phyloP scores from a whole-genome alignment of 768 basidiomycete species.

The Boletus rubroflammeus region DNA sequence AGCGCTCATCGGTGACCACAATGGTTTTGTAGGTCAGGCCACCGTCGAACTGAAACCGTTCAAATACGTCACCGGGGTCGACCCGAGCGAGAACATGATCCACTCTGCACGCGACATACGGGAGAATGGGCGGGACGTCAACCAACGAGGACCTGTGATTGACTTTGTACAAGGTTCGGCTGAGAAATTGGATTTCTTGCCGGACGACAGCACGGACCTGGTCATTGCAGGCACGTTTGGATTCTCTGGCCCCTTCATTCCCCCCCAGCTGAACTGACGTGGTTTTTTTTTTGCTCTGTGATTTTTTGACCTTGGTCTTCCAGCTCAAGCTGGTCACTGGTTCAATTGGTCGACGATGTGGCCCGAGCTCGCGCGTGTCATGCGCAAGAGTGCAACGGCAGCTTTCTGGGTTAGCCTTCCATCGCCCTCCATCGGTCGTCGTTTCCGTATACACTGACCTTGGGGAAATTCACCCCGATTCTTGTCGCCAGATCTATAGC shows the following conservation, averaged over 20 bases:
- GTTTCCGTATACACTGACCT: no score
- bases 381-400: constrained; percentile 59
- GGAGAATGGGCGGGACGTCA: not conserved
- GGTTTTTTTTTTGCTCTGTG: not conserved
- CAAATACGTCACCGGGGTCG: constrained; percentile 61
- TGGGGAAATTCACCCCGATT: no score
- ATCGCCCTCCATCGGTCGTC: no score
- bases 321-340: constrained; percentile 82
- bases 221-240: constrained; percentile 54
- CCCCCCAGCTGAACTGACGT: not conserved
- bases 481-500: constrained; percentile 8
- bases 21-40: constrained; percentile 54
- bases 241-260: not conserved
- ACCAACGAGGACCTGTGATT: constrained; percentile 9
- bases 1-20: no score
- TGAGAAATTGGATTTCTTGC: constrained; percentile 51
- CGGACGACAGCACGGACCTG: constrained; percentile 58
- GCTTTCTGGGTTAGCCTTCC: constrained; percentile 75
- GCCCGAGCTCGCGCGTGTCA: constrained; percentile 59
- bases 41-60: constrained; percentile 58
- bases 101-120: constrained; percentile 39
- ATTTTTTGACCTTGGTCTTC: not conserved
- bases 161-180: constrained; percentile 41
- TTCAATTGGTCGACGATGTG: constrained; percentile 72
- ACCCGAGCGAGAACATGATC: constrained; percentile 74